Conservation (phyloP, 2,329 filamentous ascomycete species). For the Aspergillus novofumigatus region DNA sequence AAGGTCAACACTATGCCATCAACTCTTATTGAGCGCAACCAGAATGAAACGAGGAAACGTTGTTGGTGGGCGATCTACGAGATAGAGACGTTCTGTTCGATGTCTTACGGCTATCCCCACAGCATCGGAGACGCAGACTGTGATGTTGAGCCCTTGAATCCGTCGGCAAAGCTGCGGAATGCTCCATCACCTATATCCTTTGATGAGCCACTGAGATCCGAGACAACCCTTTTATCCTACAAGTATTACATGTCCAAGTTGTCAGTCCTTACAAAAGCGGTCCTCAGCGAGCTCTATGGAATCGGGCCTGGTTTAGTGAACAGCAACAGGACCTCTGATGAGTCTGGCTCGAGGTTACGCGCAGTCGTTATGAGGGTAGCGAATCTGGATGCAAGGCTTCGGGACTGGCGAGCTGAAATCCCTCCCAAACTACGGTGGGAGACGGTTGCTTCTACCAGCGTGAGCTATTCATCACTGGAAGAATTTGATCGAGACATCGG, state of each 20-base stretch:
- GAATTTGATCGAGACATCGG: constrained; percentile 21
- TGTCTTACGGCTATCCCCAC: constrained; percentile 38
- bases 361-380: constrained; percentile 7
- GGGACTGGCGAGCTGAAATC: constrained; percentile 15
- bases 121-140: constrained; percentile 32
- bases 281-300: constrained; percentile 17
- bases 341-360: not conserved
- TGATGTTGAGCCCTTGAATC: constrained; percentile 27
- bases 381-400: constrained; percentile 3
- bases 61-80: constrained; percentile 43
- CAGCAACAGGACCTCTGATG: not conserved
- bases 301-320: constrained; percentile 2
- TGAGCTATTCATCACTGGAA: constrained; percentile 13
- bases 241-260: constrained; percentile 25
- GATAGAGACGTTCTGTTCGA: constrained; percentile 40
- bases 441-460: not conserved
- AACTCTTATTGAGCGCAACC: not conserved
- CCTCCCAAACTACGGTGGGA: constrained; percentile 7
- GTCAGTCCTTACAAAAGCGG: constrained; percentile 13
- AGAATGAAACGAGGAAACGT: constrained; percentile 28
- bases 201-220: constrained; percentile 4
- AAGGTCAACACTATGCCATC: constrained; percentile 1
- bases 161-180: constrained; percentile 12
- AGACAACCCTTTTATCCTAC: constrained; percentile 17
- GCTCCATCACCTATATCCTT: constrained; percentile 7